phyloP scores from a whole-genome alignment of 768 basidiomycete species.

The Rhodotorula taiwanensis region DNA sequence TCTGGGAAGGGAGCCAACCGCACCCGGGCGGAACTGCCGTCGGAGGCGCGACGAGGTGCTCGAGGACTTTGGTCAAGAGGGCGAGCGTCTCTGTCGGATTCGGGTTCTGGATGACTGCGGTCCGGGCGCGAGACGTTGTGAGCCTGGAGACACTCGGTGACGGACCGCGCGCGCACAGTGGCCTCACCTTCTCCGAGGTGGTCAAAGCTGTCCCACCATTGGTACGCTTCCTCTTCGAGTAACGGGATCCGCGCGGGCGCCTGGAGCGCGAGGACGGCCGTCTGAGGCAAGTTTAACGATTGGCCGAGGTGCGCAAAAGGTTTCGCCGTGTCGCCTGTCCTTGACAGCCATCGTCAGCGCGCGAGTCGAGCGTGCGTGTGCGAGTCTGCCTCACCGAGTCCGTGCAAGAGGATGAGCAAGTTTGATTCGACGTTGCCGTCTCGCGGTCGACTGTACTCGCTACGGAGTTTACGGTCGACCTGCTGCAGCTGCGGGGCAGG shows the following conservation, averaged over 20 bases:
- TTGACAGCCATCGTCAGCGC: too few species aligned
- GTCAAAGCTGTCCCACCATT: slow-evolving; percentile 82
- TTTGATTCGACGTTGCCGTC: slow-evolving; percentile 86
- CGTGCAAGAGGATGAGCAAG: slow-evolving; percentile 73
- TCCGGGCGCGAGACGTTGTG: not conserved
- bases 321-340: slow-evolving; percentile 68
- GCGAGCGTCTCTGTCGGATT: slow-evolving; percentile 66
- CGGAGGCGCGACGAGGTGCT: slow-evolving; percentile 55
- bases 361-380: not conserved
- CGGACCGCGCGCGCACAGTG: not conserved
- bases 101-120: slow-evolving; percentile 48
- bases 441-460: slow-evolving; percentile 63
- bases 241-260: slow-evolving; percentile 64
- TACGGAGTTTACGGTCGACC: slow-evolving; percentile 40
- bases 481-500: not conserved
- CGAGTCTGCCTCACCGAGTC: slow-evolving; percentile 56
- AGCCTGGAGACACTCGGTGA: too few species aligned
- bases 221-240: slow-evolving; percentile 56
- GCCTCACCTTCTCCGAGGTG: slow-evolving; percentile 56
- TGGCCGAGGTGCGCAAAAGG: slow-evolving; percentile 70
- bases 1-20: slow-evolving; percentile 59
- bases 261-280: slow-evolving; percentile 70
- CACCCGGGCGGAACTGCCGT: slow-evolving; percentile 47
- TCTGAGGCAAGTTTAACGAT: slow-evolving; percentile 77
- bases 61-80: slow-evolving; percentile 53